These are phyloP conservation scores for Solanum paucissectum DNA, from an alignment of 257 asterid species.

Conservation along the genomic window DNA sequence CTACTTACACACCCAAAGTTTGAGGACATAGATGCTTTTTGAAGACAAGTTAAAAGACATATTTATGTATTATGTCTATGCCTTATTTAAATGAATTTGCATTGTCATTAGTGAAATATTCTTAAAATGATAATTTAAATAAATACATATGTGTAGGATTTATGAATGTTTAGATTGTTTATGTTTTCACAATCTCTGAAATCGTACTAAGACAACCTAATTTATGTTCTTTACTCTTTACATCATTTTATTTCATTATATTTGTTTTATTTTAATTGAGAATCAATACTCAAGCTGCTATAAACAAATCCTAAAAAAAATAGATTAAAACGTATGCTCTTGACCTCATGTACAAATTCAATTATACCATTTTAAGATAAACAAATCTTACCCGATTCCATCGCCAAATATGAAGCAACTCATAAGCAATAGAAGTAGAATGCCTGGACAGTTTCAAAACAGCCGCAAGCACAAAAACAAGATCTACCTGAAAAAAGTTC, in stretches of 20 bases:
- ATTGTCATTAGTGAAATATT: not conserved
- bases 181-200: not conserved
- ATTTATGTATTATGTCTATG: not conserved
- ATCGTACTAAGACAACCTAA: not conserved
- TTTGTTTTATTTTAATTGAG: too few relatives aligned
- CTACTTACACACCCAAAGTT: not conserved
- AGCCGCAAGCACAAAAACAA: too few relatives aligned
- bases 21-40: not conserved
- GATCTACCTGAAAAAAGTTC: too few relatives aligned
- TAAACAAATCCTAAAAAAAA: too few relatives aligned
- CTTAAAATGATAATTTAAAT: too few relatives aligned
- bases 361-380: too few relatives aligned
- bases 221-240: too few relatives aligned
- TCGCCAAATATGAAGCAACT: too few relatives aligned
- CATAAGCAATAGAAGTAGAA: too few relatives aligned
- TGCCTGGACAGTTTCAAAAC: too few relatives aligned
- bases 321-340: not conserved
- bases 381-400: too few relatives aligned
- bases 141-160: too few relatives aligned
- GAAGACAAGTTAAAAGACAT: not conserved
- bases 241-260: not conserved
- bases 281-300: not conserved
- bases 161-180: not conserved
- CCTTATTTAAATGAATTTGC: not conserved
- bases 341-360: not conserved